Base-by-base conservation (phyloP, 176 grass and related monocot genomes). In the Oryza brachyantha region DNA sequence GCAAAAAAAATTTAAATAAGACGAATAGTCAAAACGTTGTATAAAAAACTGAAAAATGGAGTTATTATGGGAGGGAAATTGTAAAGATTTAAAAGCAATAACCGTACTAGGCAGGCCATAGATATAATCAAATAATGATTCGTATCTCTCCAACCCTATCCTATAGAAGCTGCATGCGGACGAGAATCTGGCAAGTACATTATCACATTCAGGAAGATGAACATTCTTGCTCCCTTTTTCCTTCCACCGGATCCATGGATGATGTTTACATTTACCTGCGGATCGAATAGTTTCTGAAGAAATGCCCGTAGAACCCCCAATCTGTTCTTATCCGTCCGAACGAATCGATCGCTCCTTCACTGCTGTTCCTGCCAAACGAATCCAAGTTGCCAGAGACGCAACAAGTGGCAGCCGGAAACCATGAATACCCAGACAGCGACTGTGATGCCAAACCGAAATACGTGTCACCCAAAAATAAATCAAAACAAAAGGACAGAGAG, bases 341-440 rank as follows among this genome's bases (percentile, higher is more conserved):
- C 50, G 52, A 39, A 74, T 36, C 29, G 52, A 74, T 36, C 29
- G 52, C n/a, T 57, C 7, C 4, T 57, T 24, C 52, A 9, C 28
- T 74, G 29, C 8, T 27, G 16, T 34, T 52, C 27, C 28, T 11
- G 16, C 21, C 43, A 19, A 35, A 55, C 76, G 54, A 55, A 55
- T 54, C n/a, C 62, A 52, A 66, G 63, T 38, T 55, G 62, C 45
- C 31, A 5, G 66, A 67, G 74, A 68, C 62, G 72, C 71, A 32
- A 75, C 45, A 17, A 61, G n/a, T 61, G 5, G 59, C 69, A 21
- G 58, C 28, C 40, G 60, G 38, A 36, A 37, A 36, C 26, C 37
- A 17, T 22, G 19, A 5, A 68, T 16, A 17, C 8, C 17, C 19
- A 2, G 68, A 72, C n/a, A 55, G 70, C 19, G 60, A 40, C 5